Conservation (phyloP, 1,139 yeast species). For the Arxiozyma bovina region DNA sequence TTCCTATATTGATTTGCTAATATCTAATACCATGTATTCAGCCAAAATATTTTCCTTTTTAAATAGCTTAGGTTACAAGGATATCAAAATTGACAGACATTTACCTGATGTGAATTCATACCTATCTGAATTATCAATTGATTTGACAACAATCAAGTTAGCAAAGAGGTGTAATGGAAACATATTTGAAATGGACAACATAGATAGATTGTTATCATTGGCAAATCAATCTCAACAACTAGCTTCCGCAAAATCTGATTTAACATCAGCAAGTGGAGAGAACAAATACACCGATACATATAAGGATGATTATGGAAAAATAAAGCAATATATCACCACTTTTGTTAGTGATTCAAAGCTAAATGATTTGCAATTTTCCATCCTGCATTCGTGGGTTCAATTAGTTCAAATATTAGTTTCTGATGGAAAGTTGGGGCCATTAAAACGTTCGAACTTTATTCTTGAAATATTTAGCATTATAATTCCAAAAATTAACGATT, state of each 20-base stretch:
- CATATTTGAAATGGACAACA: conserved; percentile 29
- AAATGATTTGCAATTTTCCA: conserved; percentile 46
- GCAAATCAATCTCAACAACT: conserved; percentile 14
- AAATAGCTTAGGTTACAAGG: conserved; percentile 56
- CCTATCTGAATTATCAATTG: conserved; percentile 36
- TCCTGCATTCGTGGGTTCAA: conserved; percentile 76
- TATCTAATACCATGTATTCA: conserved; percentile 37
- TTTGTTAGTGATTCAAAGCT: conserved; percentile 40
- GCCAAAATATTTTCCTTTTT: conserved; percentile 60
- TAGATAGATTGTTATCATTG: conserved; percentile 30
- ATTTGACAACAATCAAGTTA: conserved; percentile 19
- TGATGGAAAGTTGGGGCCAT: conserved; percentile 41
- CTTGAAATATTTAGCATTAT: conserved; percentile 67
- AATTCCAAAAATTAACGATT: conserved; percentile 68
- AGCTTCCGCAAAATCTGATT: neutral
- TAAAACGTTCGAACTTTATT: conserved; percentile 50
- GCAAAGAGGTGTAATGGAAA: conserved; percentile 23
- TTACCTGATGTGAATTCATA: conserved; percentile 25
- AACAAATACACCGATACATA: conserved; percentile 13
- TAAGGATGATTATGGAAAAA: conserved; percentile 13
- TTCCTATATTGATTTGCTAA: conserved; percentile 45
- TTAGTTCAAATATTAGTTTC: conserved; percentile 63
- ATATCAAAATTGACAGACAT: conserved; percentile 28
- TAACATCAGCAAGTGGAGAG: conserved; percentile 10
- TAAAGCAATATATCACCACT: conserved; percentile 32